Evolutionary conservation across 2,329 filamentous ascomycete species (phyloP).

Genomic region (Westerdykella ornata): DNA sequence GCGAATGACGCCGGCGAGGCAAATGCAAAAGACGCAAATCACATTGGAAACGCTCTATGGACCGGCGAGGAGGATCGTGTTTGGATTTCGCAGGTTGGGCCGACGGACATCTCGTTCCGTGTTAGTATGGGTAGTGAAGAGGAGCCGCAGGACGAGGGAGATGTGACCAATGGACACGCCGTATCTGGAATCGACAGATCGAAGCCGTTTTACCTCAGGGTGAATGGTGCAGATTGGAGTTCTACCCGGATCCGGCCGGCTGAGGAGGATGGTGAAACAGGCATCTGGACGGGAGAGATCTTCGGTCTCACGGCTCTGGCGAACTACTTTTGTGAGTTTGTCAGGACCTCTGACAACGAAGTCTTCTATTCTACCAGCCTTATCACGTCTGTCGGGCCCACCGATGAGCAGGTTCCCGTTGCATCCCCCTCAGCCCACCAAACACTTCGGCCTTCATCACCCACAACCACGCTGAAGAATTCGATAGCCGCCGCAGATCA

Average conservation of each 20-base stretch:
- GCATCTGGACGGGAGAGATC: slow-evolving; percentile 63
- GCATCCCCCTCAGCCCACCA: slow-evolving; percentile 50
- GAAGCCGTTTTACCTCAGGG: slow-evolving; percentile 71
- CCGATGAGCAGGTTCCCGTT: slow-evolving; percentile 47
- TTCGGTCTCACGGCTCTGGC: slow-evolving; percentile 63
- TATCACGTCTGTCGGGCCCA: slow-evolving; percentile 56
- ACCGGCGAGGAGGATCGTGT: slow-evolving; percentile 63
- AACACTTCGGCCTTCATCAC: slow-evolving; percentile 65
- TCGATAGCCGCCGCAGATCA: slow-evolving; percentile 67
- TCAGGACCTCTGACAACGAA: slow-evolving; percentile 58
- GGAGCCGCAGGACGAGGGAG: slow-evolving; percentile 35
- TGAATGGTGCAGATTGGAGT: slow-evolving; percentile 75
- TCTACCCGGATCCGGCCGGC: slow-evolving; percentile 61
- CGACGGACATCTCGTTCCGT: slow-evolving; percentile 70
- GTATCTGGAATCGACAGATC: slow-evolving; percentile 55
- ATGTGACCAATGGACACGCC: slow-evolving; percentile 33
- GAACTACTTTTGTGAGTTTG: slow-evolving; percentile 73
- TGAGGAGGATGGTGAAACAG: slow-evolving; percentile 43
- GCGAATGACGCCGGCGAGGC: slow-evolving; percentile 66
- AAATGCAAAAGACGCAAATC: slow-evolving; percentile 69
- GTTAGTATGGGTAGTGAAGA: slow-evolving; percentile 56
- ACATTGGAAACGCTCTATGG: slow-evolving; percentile 69
- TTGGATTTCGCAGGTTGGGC: slow-evolving; percentile 74
- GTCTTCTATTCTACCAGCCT: slow-evolving; percentile 67
- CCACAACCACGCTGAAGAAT: slow-evolving; percentile 67